These are phyloP conservation scores for Russula foetens DNA, from an alignment of 768 basidiomycete genomes.

Conservation along the genomic window DNA sequence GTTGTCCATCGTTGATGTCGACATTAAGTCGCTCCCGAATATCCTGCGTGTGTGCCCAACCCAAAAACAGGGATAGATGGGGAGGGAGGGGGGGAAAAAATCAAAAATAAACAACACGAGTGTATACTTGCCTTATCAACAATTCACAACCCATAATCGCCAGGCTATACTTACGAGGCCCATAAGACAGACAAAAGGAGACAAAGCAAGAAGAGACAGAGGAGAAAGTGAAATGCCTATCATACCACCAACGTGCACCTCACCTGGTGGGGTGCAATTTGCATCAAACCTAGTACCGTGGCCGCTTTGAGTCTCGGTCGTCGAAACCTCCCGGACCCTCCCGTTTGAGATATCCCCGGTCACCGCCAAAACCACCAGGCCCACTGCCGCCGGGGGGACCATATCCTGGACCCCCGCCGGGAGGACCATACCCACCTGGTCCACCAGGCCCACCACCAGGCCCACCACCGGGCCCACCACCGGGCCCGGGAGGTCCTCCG, in stretches of 20 bases:
- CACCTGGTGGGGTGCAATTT: not conserved
- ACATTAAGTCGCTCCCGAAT: not conserved
- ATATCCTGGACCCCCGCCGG: conserved; percentile 28
- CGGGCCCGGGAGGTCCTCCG: conserved; percentile 29
- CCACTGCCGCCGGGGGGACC: conserved; percentile 29
- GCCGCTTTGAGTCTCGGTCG: conserved; percentile 75
- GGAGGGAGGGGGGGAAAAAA: not conserved
- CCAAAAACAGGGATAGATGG: not conserved
- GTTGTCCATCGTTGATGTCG: not conserved
- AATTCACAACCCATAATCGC: not conserved
- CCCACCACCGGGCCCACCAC: conserved; percentile 35
- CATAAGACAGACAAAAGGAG: conserved; percentile 1
- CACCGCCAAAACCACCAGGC: conserved; percentile 33
- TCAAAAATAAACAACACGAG: conserved; percentile 5
- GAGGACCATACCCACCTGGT: conserved; percentile 37
- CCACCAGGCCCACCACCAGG: conserved; percentile 29
- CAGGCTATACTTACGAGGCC: conserved; percentile 14
- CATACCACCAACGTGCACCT: conserved; percentile 16
- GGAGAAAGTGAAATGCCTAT: conserved; percentile 12
- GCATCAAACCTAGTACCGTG: conserved; percentile 47
- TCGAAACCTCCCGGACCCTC: conserved; percentile 63
- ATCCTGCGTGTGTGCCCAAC: not conserved
- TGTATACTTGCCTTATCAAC: conserved; percentile 19
- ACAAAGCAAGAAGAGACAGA: conserved; percentile 6
- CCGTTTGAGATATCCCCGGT: conserved; percentile 61